Evolutionary conservation across 2,329 filamentous ascomycete species (phyloP).

Genomic region (Neocucurbitaria cava): DNA sequence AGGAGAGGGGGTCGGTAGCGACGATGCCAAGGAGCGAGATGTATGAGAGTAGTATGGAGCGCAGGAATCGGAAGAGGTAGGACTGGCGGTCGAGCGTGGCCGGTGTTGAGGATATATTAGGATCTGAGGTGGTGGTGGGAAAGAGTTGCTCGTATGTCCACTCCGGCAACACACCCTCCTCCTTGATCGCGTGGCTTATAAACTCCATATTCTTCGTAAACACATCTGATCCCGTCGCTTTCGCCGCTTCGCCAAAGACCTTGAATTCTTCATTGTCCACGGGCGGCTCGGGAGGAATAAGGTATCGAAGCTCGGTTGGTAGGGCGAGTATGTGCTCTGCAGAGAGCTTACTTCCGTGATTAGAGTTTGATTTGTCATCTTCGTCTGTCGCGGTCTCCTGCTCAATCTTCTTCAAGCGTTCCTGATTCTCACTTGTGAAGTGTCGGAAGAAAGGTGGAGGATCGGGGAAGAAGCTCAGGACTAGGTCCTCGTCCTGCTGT

Average conservation of each 20-base stretch:
- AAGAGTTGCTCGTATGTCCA: slow-evolving; percentile 76
- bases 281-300: slow-evolving; percentile 83
- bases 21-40: slow-evolving; percentile 81
- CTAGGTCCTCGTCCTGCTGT: slow-evolving; percentile 28
- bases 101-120: slow-evolving; percentile 56
- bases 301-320: slow-evolving; percentile 74
- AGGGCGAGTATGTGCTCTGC: slow-evolving; percentile 55
- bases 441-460: slow-evolving; percentile 90
- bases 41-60: slow-evolving; percentile 87
- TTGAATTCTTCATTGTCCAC: slow-evolving; percentile 70
- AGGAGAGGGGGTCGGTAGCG: slow-evolving; percentile 67
- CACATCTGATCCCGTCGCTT: slow-evolving; percentile 29
- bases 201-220: slow-evolving; percentile 35
- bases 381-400: slow-evolving; percentile 34
- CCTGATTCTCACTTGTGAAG: slow-evolving; percentile 79
- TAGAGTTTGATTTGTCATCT: slow-evolving; percentile 1
- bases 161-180: slow-evolving; percentile 67
- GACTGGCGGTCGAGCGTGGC: slow-evolving; percentile 59
- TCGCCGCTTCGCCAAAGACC: slow-evolving; percentile 73
- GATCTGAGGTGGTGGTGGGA: slow-evolving; percentile 46
- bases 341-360: slow-evolving; percentile 19
- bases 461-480: slow-evolving; percentile 69
- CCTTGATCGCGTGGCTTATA: slow-evolving; percentile 34
- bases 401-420: slow-evolving; percentile 63
- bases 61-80: slow-evolving; percentile 78